Percentiles rank a stretch among this genome's conserved stretches.
Evolutionary conservation across 1,284 basidiomycete species (phyloP).

Genomic region (Farysia itapuensis): DNA sequence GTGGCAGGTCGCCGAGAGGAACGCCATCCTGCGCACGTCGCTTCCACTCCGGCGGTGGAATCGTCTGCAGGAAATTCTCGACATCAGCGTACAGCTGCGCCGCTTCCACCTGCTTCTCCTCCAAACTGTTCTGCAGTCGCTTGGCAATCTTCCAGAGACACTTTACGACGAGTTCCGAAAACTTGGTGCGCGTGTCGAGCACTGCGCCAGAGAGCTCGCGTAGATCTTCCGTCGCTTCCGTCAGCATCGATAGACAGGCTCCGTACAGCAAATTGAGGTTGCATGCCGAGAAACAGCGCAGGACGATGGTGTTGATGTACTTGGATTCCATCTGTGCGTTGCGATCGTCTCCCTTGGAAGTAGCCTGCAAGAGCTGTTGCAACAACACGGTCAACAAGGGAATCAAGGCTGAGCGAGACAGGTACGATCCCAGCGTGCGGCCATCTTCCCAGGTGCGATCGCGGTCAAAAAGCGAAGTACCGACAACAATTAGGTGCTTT

Average conservation of each 20-base stretch:
- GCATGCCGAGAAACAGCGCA: slow-evolving; percentile 87
- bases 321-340: slow-evolving; percentile 75
- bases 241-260: slow-evolving; percentile 77
- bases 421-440: slow-evolving; percentile 43
- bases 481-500: slow-evolving; percentile 50
- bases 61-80: slow-evolving; percentile 88
- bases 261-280: slow-evolving; percentile 88
- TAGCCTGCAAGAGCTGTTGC: slow-evolving; percentile 80
- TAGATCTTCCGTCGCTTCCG: slow-evolving; percentile 85
- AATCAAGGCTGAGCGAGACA: slow-evolving; percentile 38
- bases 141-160: slow-evolving; percentile 98
- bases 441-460: slow-evolving; percentile 39
- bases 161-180: slow-evolving; percentile 94
- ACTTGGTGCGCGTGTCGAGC: slow-evolving; percentile 67
- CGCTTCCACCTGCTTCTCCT: slow-evolving; percentile 76
- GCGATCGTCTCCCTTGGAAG: slow-evolving; percentile 48
- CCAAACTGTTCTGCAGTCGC: slow-evolving; percentile 86
- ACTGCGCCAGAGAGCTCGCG: slow-evolving; percentile 63
- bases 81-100: slow-evolving; percentile 89
- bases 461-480: slow-evolving; percentile 43
- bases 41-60: slow-evolving; percentile 94
- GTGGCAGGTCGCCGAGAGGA: slow-evolving; percentile 92
- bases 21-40: slow-evolving; percentile 83
- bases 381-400: slow-evolving; percentile 74
- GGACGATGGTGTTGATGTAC: slow-evolving; percentile 97